Evolutionary conservation across 1,284 basidiomycete species (phyloP), one percentile per base, ranked within the genome.

Genomic region (Pterulicium gracile): DNA sequence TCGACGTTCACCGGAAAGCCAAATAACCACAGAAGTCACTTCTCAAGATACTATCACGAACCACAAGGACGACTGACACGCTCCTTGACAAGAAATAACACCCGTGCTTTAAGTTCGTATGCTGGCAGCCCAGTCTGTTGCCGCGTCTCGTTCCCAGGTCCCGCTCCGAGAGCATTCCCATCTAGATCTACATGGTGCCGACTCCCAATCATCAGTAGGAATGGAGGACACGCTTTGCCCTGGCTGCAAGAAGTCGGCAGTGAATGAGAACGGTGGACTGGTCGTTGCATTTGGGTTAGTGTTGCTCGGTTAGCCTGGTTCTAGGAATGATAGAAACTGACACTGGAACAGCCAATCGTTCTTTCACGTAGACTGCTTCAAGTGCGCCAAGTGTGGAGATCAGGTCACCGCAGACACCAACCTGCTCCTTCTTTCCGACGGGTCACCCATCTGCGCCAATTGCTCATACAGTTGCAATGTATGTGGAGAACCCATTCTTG

Each of bases 401-500:
- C 76, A 82, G 59, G 87, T 89, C 52, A 87, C 82, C 27, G 84
- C 94, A 24, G 95, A 98, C 62, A 97, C 94, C 35, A 98, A 97
- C 66, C 77, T 98, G 18, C 77, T 98, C 19, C 72, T 98, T 7
- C 81, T 98, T 43, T 94, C 93, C 22, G 95, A 98, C 62, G 95
- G 95, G 17, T 92, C 88, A 27, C 95, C 96, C 24, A 93, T 98
- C 46, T 98, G 95, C 61, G 87, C 91, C 19, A 87, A 93, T 56
- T 98, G 95, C 72, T 95, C 92, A 10, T 98, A 98, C 68, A 88
- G 81, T 58, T 97, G 93, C 72, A 93, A 86, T 60, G 84, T 95
- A 48, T 97, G 93, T 68, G 81, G 82, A 44, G 77, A 81, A 45
- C 88, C 90, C 35, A 96, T 97, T 56, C 83, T 93, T 46, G 92